Evolutionary conservation across 2,329 filamentous ascomycete genomes (phyloP).

Genomic region (Pestalotiopsis sp.): DNA sequence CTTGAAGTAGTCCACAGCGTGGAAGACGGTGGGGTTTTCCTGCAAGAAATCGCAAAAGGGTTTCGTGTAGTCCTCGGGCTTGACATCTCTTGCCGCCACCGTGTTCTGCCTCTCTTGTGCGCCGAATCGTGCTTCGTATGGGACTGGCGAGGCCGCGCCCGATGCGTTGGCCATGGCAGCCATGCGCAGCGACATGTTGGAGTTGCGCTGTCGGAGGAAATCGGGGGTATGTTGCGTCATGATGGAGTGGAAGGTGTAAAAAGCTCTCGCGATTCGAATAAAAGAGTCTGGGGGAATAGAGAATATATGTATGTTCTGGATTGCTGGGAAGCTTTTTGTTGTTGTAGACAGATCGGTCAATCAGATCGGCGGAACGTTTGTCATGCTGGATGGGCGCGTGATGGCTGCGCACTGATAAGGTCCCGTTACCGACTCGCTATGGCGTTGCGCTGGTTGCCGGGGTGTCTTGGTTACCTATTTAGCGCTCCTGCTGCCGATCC

Average conservation of each 20-base stretch:
- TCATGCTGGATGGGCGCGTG: neutral
- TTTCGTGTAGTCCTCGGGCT: constrained; percentile 72
- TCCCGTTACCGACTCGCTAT: neutral
- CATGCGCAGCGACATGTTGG: constrained; percentile 48
- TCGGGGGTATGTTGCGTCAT: constrained; percentile 52
- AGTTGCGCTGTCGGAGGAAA: constrained; percentile 46
- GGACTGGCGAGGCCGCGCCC: constrained; percentile 27
- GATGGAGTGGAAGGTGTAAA: neutral
- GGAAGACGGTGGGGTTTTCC: constrained; percentile 91
- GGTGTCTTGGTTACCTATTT: neutral
- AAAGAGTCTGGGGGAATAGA: neutral
- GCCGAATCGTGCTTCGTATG: constrained; percentile 30
- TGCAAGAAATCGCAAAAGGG: constrained; percentile 88
- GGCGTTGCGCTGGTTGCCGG: neutral
- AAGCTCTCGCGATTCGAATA: neutral
- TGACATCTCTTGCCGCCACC: constrained; percentile 19
- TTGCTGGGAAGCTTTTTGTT: neutral
- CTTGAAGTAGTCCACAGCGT: constrained; percentile 81
- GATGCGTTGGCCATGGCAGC: constrained; percentile 35
- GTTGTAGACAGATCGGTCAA: neutral
- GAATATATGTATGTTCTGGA: neutral
- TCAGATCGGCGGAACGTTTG: neutral
- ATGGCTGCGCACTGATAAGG: neutral
- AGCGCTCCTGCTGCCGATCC: neutral
- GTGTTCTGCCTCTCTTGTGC: constrained; percentile 24